Conservation (phyloP, 164 flowering plant genomes). For the Macadamia integrifolia region DNA sequence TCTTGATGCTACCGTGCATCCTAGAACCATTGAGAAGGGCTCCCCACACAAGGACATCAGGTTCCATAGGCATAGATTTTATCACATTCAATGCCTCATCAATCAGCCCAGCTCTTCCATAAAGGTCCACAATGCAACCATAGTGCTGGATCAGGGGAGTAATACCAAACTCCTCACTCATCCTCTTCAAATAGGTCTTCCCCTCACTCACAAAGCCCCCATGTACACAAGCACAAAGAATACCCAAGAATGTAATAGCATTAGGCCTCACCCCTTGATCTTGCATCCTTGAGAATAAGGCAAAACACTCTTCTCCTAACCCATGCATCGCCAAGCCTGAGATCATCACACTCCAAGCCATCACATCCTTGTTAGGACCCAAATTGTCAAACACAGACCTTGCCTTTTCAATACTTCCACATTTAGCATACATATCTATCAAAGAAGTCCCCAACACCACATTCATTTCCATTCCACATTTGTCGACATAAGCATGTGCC, state of each 20-base stretch:
- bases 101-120: slow-evolving; percentile 32
- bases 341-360: slow-evolving; percentile 39
- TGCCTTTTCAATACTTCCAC: slow-evolving; percentile 43
- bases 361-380: slow-evolving; percentile 33
- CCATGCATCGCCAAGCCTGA: slow-evolving; percentile 39
- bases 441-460: slow-evolving; percentile 37
- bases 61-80: slow-evolving; percentile 35
- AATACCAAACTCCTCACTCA: slow-evolving; percentile 29
- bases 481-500: slow-evolving; percentile 31
- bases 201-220: slow-evolving; percentile 35
- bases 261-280: slow-evolving; percentile 23
- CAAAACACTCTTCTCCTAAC: slow-evolving; percentile 19
- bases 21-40: slow-evolving; percentile 36
- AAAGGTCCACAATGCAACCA: slow-evolving; percentile 40
- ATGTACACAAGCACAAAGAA: slow-evolving; percentile 39
- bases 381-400: slow-evolving; percentile 19
- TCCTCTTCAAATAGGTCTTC: slow-evolving; percentile 22
- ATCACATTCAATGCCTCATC: slow-evolving; percentile 29
- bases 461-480: slow-evolving; percentile 21
- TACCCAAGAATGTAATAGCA: slow-evolving; percentile 31
- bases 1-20: slow-evolving; percentile 26
- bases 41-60: slow-evolving; percentile 41
- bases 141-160: slow-evolving; percentile 33
- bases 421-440: slow-evolving; percentile 78
- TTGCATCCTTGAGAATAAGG: slow-evolving; percentile 23